A percentile compares a stretch with the other conserved stretches of the same genome.
Evolutionary conservation across 495 filamentous ascomycete genomes (phyloP).

Genomic region (Daldinia grandis): DNA sequence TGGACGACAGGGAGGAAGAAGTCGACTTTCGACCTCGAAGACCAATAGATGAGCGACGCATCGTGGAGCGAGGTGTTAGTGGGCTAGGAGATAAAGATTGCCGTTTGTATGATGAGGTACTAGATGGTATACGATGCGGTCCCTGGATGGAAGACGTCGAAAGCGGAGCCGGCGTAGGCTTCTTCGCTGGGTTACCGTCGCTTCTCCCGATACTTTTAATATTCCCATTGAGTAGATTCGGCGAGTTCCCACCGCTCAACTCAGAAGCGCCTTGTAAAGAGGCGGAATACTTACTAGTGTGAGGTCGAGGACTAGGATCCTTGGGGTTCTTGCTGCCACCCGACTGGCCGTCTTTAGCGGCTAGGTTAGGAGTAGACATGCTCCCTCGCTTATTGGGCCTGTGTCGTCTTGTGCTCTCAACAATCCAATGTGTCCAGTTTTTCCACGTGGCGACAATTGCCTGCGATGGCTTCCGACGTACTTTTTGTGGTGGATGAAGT

Average conservation of each 20-base stretch:
- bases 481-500: conserved; percentile 49
- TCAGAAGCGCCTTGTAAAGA: conserved; percentile 20
- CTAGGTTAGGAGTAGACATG: conserved; percentile 63
- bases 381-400: conserved; percentile 58
- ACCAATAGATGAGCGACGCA: conserved; percentile 73
- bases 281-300: conserved; percentile 61
- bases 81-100: conserved; percentile 90
- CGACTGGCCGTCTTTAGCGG: conserved; percentile 50
- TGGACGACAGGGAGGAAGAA: conserved; percentile 91
- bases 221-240: conserved; percentile 38
- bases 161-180: conserved; percentile 41
- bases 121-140: conserved; percentile 58
- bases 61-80: conserved; percentile 84
- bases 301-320: conserved; percentile 60
- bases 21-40: conserved; percentile 94
- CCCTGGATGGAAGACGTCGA: conserved; percentile 53
- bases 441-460: conserved; percentile 77
- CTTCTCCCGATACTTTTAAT: conserved; percentile 7
- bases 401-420: conserved; percentile 57
- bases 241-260: conserved; percentile 33
- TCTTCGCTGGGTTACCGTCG: conserved; percentile 28
- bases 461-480: conserved; percentile 57
- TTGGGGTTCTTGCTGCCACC: conserved; percentile 50
- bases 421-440: conserved; percentile 63
- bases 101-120: conserved; percentile 69